Evolutionary conservation across 768 basidiomycete genomes (phyloP), one percentile per base, ranked within the genome.

Genomic region (Inosperma sp.): DNA sequence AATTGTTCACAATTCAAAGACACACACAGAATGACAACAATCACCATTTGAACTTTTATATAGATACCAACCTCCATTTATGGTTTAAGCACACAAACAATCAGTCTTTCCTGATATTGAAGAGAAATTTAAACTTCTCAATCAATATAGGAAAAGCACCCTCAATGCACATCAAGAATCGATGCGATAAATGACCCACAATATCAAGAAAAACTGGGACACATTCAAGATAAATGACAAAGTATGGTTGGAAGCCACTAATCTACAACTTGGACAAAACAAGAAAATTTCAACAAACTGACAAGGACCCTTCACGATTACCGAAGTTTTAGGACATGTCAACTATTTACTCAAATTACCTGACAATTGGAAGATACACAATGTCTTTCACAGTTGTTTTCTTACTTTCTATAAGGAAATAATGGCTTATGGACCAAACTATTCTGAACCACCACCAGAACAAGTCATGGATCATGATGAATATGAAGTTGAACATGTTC

Each of bases 261-360:
- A 52, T 10, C 33, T 52, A 52, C 47, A 21, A 42, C 51, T 0
- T 21, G 30, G 5, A 42, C 54, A 1, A 44, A 52, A 49, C 19
- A 36, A 25, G 34, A 55, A 49, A 17, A 39, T 39, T 17, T 39
- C 37, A 17, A 14, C 37, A 8, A 39, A 39, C 9, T 7, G 37
- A 39, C n/a, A 39, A 26, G 58, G 59, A 37, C 63, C 56, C 0
- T 62, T 60, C 29, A n/a, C 30, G 8, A 61, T 64, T 7, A 43
- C 10, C 8, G 48, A 58, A 45, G 53, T 56, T 0, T 6, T 61
- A 9, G 39, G 46, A 35, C 59, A 58, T 0, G 7, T 58, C 0
- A 61, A 56, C 1, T 62, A 62, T 14, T 19, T 27, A 26, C 47
- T 62, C 0, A 37, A 48, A 45, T 54, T 62, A 0, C 59, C 58